These are phyloP conservation scores for Colletotrichum lupini DNA, from an alignment of 2,329 filamentous ascomycete species.

Conservation along the genomic window DNA sequence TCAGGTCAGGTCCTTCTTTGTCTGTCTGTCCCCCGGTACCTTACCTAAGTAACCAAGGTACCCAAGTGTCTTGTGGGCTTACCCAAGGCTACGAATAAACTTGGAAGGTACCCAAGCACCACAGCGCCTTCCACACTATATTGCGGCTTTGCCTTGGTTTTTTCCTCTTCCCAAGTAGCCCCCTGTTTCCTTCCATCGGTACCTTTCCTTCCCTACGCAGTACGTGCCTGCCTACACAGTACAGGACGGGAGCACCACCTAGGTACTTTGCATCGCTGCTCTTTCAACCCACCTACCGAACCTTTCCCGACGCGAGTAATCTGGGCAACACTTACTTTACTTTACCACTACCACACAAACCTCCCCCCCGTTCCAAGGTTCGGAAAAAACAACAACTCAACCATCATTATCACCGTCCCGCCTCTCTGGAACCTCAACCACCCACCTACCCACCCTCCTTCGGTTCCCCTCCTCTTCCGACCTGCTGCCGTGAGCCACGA, in stretches of 20 bases:
- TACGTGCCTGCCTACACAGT: not conserved
- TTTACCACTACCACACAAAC: slow-evolving; percentile 12
- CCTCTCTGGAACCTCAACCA: not conserved
- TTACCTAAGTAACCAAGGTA: not conserved
- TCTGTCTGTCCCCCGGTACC: not conserved
- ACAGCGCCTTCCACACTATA: slow-evolving; percentile 2
- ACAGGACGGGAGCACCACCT: too few relatives aligned
- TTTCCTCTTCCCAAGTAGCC: not conserved
- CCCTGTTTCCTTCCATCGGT: not conserved
- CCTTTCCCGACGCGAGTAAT: slow-evolving; percentile 22
- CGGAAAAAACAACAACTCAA: slow-evolving; percentile 25
- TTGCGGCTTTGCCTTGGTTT: not conserved
- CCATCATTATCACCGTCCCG: slow-evolving; percentile 13
- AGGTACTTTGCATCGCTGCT: not conserved
- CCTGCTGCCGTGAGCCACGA: slow-evolving; percentile 8
- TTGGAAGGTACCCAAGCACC: not conserved
- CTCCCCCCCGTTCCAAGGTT: slow-evolving; percentile 4
- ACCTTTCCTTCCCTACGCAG: not conserved
- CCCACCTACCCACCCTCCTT: slow-evolving; percentile 8
- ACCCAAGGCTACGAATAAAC: not conserved
- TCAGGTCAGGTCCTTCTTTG: not conserved
- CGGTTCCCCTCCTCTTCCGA: slow-evolving; percentile 1
- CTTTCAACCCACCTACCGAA: slow-evolving; percentile 3
- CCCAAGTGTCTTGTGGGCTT: not conserved
- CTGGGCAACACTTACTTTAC: slow-evolving; percentile 8